phyloP scores from a whole-genome alignment of 345 rosid genomes.

The Salix caprea region DNA sequence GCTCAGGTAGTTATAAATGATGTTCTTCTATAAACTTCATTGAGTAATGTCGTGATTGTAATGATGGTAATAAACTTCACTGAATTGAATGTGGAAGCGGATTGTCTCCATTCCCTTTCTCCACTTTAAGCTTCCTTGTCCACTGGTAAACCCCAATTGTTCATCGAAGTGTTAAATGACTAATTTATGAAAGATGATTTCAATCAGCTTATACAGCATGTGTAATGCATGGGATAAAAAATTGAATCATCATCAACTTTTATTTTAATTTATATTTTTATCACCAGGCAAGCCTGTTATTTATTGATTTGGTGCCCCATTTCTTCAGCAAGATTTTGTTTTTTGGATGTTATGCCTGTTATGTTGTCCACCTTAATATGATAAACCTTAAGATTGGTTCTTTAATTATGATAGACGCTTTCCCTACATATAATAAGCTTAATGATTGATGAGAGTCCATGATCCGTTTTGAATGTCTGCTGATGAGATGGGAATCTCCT shows the following conservation, averaged over 20 bases:
- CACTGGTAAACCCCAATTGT: no score
- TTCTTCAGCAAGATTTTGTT: not conserved
- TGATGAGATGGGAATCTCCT: not conserved
- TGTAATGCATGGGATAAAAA: no score
- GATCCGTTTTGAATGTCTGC: not conserved
- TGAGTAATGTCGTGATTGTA: no score
- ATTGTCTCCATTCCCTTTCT: not conserved
- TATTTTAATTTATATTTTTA: not conserved
- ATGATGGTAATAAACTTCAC: not conserved
- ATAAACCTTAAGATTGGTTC: not conserved
- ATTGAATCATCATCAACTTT: not conserved
- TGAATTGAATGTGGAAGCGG: not conserved
- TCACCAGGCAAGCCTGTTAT: not conserved
- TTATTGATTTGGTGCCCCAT: not conserved
- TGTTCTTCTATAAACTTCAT: not conserved
- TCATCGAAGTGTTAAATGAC: no score
- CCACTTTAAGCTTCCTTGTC: not conserved
- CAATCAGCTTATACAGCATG: no score
- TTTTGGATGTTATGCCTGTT: not conserved
- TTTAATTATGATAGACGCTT: not conserved
- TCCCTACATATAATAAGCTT: not conserved
- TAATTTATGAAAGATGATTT: no score
- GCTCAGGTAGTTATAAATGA: slow-evolving; percentile 40
- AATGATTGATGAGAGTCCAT: not conserved
- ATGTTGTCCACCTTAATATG: not conserved